phyloP scores from a whole-genome alignment of 495 filamentous ascomycete genomes.

The Lophiotrema nucula region DNA sequence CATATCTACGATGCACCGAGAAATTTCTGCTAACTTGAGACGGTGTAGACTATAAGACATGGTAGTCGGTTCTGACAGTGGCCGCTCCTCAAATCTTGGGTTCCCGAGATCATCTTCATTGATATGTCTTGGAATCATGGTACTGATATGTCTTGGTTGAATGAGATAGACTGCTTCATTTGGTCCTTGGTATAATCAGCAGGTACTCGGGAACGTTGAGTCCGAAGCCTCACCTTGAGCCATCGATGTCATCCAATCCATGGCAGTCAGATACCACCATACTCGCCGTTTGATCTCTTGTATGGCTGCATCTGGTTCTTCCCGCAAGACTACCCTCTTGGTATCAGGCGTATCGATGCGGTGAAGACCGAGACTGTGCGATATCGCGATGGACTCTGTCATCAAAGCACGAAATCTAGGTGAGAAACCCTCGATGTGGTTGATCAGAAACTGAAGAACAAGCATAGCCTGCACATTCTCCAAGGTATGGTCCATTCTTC shows the following conservation, averaged over 20 bases:
- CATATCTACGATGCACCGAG: not conserved
- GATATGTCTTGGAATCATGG: not conserved
- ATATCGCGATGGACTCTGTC: not conserved
- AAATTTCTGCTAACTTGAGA: not conserved
- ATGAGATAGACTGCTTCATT: not conserved
- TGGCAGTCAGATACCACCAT: not conserved
- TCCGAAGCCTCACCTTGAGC: not conserved
- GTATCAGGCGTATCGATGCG: not conserved
- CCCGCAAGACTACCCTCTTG: not conserved
- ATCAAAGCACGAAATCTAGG: not conserved
- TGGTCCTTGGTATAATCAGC: not conserved
- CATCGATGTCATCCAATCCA: not conserved
- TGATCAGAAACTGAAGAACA: not conserved
- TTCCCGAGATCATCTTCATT: not conserved
- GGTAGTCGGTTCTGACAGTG: not conserved
- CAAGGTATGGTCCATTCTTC: not conserved
- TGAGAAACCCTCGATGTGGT: not conserved
- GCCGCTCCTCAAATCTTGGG: not conserved
- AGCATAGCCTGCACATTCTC: not conserved
- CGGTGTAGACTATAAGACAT: not conserved
- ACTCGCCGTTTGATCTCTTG: not conserved
- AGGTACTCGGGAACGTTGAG: not conserved
- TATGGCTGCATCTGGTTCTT: not conserved
- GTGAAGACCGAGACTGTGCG: not conserved
- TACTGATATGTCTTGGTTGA: not conserved